phyloP scores from a whole-genome alignment of 164 flowering plant species.

The Vitis rotundifolia region DNA sequence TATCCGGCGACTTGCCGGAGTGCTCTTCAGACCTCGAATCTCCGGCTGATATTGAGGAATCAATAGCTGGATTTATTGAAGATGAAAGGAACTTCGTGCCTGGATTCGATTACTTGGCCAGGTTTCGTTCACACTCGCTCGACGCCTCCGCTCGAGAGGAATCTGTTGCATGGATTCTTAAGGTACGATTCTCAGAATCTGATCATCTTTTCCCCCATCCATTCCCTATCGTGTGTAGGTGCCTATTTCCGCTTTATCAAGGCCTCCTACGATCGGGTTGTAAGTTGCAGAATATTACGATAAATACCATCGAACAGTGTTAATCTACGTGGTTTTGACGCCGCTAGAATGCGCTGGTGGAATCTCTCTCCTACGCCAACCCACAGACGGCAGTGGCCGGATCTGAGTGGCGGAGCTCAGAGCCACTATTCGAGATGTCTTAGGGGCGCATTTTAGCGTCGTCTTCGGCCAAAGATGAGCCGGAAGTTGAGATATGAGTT shows the following conservation, averaged over 20 bases:
- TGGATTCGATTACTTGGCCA: conserved; percentile 50
- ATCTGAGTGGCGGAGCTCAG: not conserved
- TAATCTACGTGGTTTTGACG: not conserved
- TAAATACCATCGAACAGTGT: conserved; percentile 6
- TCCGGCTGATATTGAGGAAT: conserved; percentile 45
- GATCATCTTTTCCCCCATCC: not conserved
- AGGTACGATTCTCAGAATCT: conserved; percentile 44
- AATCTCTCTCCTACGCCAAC: not conserved
- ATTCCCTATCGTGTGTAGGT: conserved; percentile 1
- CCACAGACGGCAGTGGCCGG: not conserved
- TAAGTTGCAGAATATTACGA: not conserved
- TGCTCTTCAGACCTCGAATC: conserved; percentile 47
- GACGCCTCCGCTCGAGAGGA: conserved; percentile 66
- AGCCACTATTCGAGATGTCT: not conserved
- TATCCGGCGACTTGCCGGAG: conserved; percentile 48
- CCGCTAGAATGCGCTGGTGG: conserved; percentile 16
- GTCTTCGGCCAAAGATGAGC: no score
- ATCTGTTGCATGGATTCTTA: conserved; percentile 91
- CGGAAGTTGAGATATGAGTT: no score
- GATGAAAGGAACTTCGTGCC: conserved; percentile 67
- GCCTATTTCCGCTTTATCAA: not conserved
- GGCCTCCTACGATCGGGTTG: no score
- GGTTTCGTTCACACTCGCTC: conserved; percentile 49
- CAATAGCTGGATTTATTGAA: conserved; percentile 58
- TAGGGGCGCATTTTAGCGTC: conserved; percentile 1